phyloP scores from a whole-genome alignment of 768 basidiomycete species.

The Clitopilus passeckerianus region DNA sequence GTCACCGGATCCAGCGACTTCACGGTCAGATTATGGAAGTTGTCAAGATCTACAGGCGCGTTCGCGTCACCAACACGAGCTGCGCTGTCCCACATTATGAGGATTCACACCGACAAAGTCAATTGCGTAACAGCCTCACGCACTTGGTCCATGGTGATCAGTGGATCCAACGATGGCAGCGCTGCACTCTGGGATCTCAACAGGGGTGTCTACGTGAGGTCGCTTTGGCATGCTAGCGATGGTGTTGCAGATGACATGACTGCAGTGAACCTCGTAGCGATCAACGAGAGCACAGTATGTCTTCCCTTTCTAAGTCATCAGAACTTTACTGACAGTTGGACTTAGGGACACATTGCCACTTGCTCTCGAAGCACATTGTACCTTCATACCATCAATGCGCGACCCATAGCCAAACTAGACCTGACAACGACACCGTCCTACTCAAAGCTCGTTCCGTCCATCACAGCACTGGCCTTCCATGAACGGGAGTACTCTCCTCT shows the following conservation, averaged over 20 bases:
- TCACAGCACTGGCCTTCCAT: constrained; percentile 81
- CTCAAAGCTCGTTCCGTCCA: constrained; percentile 41
- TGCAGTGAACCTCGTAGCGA: constrained; percentile 62
- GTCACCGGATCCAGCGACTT: constrained; percentile 80
- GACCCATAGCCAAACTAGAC: constrained; percentile 69
- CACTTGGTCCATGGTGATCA: constrained; percentile 79
- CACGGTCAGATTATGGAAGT: constrained; percentile 80
- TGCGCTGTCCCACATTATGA: constrained; percentile 68
- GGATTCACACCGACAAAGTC: constrained; percentile 71
- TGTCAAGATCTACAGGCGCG: constrained; percentile 30
- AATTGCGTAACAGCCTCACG: constrained; percentile 67
- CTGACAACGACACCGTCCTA: constrained; percentile 41
- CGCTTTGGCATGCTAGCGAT: constrained; percentile 64
- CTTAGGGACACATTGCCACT: constrained; percentile 82
- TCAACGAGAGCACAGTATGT: constrained; percentile 86
- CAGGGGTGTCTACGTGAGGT: constrained; percentile 71
- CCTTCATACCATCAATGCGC: constrained; percentile 84
- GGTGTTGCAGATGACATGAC: constrained; percentile 19
- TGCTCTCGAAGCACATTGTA: constrained; percentile 69
- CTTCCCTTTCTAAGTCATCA: neutral
- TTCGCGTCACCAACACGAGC: constrained; percentile 14
- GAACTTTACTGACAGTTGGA: neutral
- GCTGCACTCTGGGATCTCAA: constrained; percentile 91
- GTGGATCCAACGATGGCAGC: constrained; percentile 82
- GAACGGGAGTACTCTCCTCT: constrained; percentile 81